These are phyloP conservation scores for Sclerotinia minor DNA, from an alignment of 2,329 filamentous ascomycete genomes.

Conservation along the genomic window DNA sequence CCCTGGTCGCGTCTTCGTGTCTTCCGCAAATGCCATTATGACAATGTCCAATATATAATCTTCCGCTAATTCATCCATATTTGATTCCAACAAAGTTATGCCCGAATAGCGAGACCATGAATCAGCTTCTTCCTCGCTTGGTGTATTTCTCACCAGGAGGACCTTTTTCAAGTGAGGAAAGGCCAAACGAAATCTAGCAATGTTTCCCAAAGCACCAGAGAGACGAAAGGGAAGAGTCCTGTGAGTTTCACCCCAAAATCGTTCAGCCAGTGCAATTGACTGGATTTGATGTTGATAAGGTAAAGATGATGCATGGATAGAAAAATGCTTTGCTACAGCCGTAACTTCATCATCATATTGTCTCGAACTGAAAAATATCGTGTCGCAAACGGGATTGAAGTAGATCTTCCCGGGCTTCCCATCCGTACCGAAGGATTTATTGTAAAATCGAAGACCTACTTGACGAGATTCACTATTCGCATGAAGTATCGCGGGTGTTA, in stretches of 20 bases:
- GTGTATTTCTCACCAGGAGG: constrained; percentile 13
- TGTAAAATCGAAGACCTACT: constrained; percentile 17
- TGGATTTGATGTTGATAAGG: constrained; percentile 23
- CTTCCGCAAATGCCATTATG: constrained; percentile 10
- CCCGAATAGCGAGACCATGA: constrained; percentile 18
- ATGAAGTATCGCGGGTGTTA: constrained; percentile 24
- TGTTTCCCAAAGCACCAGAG: constrained; percentile 6
- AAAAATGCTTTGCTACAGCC: constrained; percentile 23
- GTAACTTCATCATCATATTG: constrained; percentile 23
- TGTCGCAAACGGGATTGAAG: constrained; percentile 24
- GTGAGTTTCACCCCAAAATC: constrained; percentile 2
- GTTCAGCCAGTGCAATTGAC: constrained; percentile 14
- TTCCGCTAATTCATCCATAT: background rate
- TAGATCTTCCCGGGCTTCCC: constrained; percentile 22
- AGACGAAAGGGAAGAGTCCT: constrained; percentile 18
- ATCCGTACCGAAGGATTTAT: constrained; percentile 22
- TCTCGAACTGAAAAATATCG: constrained; percentile 25
- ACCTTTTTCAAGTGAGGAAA: constrained; percentile 16
- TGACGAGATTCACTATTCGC: constrained; percentile 25
- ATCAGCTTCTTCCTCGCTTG: constrained; percentile 20
- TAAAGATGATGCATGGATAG: background rate
- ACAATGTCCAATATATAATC: constrained; percentile 13
- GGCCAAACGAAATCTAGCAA: constrained; percentile 3
- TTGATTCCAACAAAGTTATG: constrained; percentile 13
- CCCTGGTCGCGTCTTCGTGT: background rate